Evolutionary conservation across 2,329 filamentous ascomycete genomes (phyloP).

Genomic region (Pyrenophora graminea): DNA sequence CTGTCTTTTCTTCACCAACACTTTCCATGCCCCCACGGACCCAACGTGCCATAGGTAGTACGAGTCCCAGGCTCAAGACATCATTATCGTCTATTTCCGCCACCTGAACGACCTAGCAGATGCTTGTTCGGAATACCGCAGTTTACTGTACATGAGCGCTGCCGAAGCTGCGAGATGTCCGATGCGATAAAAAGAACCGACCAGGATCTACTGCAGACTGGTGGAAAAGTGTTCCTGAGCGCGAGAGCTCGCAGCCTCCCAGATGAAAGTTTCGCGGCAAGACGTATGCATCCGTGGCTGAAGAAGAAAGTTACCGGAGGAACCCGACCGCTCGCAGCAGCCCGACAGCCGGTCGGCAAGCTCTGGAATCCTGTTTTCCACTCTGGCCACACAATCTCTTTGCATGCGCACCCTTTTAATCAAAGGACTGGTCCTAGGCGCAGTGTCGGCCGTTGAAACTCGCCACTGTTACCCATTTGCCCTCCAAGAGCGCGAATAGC

Average conservation of each 20-base stretch:
- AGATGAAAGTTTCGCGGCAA: background rate
- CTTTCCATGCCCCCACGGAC: background rate
- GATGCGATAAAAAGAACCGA: background rate
- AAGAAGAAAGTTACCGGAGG: background rate
- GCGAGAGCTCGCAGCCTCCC: background rate
- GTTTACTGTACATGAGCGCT: background rate
- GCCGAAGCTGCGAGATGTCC: background rate
- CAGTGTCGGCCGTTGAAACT: too few species aligned
- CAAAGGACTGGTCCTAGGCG: too few species aligned
- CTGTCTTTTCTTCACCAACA: slow-evolving; percentile 3
- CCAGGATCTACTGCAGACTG: background rate
- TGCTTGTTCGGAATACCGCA: background rate
- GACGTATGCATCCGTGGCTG: background rate
- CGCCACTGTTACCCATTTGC: too few species aligned
- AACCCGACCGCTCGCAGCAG: background rate
- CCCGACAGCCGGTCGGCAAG: background rate
- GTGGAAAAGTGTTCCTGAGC: background rate
- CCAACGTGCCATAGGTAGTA: slow-evolving; percentile 1
- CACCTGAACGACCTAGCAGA: background rate
- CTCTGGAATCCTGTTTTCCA: background rate
- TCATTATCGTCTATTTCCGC: background rate
- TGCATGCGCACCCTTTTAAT: too few species aligned
- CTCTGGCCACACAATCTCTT: too few species aligned
- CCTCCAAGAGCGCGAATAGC: too few species aligned
- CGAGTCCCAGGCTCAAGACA: background rate